These are phyloP conservation scores for Solanum sitiens DNA, from an alignment of 257 asterid genomes.

Conservation along the genomic window DNA sequence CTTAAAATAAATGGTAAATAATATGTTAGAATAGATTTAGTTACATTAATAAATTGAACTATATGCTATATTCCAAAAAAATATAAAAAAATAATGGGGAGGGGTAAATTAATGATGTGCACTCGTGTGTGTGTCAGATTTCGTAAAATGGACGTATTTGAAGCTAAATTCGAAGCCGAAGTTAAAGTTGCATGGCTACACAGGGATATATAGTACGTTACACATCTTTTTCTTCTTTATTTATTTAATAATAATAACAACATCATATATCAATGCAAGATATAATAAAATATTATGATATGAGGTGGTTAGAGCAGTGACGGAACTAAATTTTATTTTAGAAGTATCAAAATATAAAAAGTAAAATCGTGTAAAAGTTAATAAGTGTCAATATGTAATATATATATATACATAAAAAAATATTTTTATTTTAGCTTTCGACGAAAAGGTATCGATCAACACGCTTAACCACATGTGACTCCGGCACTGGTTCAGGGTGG, in stretches of 20 bases:
- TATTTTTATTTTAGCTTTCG: no score
- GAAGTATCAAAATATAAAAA: no score
- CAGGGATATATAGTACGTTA: constrained; percentile 8
- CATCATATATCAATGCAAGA: neutral
- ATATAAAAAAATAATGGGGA: neutral
- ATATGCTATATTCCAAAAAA: neutral
- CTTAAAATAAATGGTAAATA: neutral
- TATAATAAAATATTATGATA: neutral
- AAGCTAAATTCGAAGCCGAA: constrained; percentile 34
- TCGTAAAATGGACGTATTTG: constrained; percentile 19
- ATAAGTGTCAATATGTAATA: no score
- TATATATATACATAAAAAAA: no score
- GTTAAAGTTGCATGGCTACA: constrained; percentile 56
- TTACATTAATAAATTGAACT: neutral
- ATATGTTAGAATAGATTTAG: neutral
- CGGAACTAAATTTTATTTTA: no score
- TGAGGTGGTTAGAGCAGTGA: neutral
- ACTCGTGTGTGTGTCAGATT: constrained; percentile 77
- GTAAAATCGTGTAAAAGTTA: no score
- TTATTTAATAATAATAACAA: neutral
- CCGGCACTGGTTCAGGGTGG: neutral
- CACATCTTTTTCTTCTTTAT: neutral
- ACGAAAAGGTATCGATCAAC: no score
- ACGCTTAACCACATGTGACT: no score
- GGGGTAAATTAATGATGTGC: constrained; percentile 6